Evolutionary conservation across 176 grass and related monocot species (phyloP).

Genomic region (Otatea glauca): DNA sequence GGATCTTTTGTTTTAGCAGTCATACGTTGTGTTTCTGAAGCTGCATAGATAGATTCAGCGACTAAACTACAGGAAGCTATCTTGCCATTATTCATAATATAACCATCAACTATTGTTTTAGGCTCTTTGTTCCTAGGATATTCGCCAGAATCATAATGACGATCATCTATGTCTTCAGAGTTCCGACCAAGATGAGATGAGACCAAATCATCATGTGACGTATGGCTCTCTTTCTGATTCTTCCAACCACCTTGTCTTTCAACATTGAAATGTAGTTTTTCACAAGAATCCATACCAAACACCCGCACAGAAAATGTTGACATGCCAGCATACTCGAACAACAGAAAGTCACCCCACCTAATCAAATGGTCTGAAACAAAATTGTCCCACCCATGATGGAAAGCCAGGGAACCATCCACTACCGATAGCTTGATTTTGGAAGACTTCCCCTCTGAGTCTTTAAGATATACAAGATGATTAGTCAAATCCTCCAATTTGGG

Average conservation of each 20-base stretch:
- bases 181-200: neutral
- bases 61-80: neutral
- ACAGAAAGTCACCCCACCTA: conserved; percentile 47
- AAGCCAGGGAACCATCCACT: conserved; percentile 49
- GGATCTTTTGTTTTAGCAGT: conserved; percentile 16
- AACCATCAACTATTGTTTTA: neutral
- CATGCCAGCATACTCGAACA: conserved; percentile 48
- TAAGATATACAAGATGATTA: conserved; percentile 46
- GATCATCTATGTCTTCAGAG: conserved; percentile 13
- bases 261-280: conserved; percentile 44
- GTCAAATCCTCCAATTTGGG: conserved; percentile 32
- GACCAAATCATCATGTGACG: conserved; percentile 5
- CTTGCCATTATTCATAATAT: neutral
- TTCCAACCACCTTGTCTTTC: conserved; percentile 12
- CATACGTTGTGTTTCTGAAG: conserved; percentile 25
- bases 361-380: conserved; percentile 67
- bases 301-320: conserved; percentile 61
- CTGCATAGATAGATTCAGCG: conserved; percentile 20
- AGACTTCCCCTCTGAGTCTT: conserved; percentile 46
- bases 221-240: neutral
- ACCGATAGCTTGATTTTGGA: conserved; percentile 40
- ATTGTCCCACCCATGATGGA: conserved; percentile 60
- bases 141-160: conserved; percentile 2
- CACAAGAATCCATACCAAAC: conserved; percentile 44
- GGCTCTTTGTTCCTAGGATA: conserved; percentile 1